A percentile compares a stretch with the other conserved stretches of the same genome.
phyloP scores from a whole-genome alignment of 176 grass and related monocot species.

The Oryza meridionalis region DNA sequence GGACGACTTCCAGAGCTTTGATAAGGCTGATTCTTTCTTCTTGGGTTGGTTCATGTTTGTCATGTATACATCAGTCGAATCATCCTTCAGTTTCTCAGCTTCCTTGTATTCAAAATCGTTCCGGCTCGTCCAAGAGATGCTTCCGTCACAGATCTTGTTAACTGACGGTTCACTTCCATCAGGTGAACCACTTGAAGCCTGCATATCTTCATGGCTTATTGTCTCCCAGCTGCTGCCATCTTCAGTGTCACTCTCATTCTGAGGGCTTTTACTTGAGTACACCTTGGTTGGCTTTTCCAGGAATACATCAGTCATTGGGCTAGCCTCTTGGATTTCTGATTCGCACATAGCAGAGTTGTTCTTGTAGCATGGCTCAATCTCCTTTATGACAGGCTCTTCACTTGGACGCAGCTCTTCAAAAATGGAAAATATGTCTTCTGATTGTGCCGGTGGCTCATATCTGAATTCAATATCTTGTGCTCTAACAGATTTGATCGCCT shows the following conservation, averaged over 20 bases:
- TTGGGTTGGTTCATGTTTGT: conserved; percentile 57
- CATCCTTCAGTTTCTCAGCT: conserved; percentile 50
- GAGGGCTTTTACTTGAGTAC: conserved; percentile 47
- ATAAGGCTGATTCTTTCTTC: conserved; percentile 87
- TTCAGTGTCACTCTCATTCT: conserved; percentile 60
- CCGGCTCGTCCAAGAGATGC: conserved; percentile 57
- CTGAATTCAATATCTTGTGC: conserved; percentile 65
- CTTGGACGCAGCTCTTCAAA: conserved; percentile 74
- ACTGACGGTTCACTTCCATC: conserved; percentile 75
- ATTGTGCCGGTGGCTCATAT: conserved; percentile 67
- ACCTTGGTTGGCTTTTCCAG: conserved; percentile 58
- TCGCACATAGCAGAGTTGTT: conserved; percentile 49
- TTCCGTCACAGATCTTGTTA: conserved; percentile 68
- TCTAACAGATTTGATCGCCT: conserved; percentile 58
- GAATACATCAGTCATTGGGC: conserved; percentile 74
- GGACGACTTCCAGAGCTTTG: conserved; percentile 88
- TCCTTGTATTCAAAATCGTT: conserved; percentile 45
- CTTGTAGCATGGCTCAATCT: conserved; percentile 70
- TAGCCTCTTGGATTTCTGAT: conserved; percentile 69
- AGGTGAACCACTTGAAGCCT: conserved; percentile 68
- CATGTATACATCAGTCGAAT: conserved; percentile 33
- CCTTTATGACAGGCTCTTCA: conserved; percentile 61
- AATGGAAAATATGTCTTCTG: conserved; percentile 83
- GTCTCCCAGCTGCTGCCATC: conserved; percentile 95
- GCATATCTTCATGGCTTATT: conserved; percentile 74